Conservation (phyloP, 345 rosid genomes). For the Carallia brachiata region DNA sequence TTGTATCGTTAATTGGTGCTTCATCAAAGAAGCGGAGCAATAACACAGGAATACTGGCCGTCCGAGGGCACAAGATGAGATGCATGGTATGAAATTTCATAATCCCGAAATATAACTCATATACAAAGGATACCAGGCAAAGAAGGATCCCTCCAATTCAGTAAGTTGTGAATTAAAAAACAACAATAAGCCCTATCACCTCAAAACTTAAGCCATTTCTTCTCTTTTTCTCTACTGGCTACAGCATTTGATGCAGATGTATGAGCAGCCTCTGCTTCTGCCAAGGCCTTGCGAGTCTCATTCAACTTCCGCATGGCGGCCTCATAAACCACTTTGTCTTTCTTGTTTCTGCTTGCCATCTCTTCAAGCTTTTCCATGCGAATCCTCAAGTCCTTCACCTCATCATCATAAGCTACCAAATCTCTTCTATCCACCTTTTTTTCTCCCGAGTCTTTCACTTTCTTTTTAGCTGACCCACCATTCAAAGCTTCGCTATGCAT, state of each 20-base stretch:
- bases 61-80: too few relatives aligned
- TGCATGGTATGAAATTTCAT: not conserved
- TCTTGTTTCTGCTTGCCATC: conserved; percentile 73
- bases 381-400: conserved; percentile 58
- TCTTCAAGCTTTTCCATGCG: conserved; percentile 68
- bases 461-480: conserved; percentile 39
- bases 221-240: conserved; percentile 75
- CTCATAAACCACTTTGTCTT: conserved; percentile 70
- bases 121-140: not conserved
- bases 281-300: conserved; percentile 59
- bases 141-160: not conserved
- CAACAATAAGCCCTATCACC: not conserved
- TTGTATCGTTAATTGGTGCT: too few relatives aligned
- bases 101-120: not conserved
- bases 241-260: conserved; percentile 69
- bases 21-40: too few relatives aligned
- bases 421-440: conserved; percentile 62
- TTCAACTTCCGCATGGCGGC: conserved; percentile 74
- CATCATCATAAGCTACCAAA: conserved; percentile 70
- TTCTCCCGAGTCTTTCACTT: conserved; percentile 43
- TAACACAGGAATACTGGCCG: too few relatives aligned
- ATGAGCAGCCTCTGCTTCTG: conserved; percentile 65
- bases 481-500: conserved; percentile 36
- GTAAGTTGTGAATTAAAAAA: not conserved
- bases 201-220: conserved; percentile 92